Conservation (phyloP, 139 green algal species). For the Closterium sp. region DNA sequence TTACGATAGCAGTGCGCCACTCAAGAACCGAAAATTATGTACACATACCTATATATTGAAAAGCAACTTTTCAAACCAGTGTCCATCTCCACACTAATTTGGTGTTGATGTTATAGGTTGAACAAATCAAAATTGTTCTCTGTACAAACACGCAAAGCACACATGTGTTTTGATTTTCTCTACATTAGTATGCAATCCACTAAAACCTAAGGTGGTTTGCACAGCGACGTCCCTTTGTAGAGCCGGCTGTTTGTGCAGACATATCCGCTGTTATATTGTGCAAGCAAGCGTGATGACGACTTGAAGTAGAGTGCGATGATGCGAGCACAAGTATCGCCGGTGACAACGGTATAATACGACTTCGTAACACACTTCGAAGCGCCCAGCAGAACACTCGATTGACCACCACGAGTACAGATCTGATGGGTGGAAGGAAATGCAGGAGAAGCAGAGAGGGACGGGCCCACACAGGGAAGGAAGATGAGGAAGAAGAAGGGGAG, state of each 20-base stretch:
- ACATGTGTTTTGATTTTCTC: no score
- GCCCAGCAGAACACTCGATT: not conserved
- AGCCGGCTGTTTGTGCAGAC: not conserved
- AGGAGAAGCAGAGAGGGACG: not conserved
- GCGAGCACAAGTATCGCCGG: not conserved
- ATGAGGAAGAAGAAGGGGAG: not conserved
- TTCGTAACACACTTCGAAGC: not conserved
- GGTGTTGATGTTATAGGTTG: no score
- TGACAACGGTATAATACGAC: not conserved
- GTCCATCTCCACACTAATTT: no score
- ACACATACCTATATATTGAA: no score
- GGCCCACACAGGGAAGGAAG: no score
- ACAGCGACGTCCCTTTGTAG: not conserved
- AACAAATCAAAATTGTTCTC: no score
- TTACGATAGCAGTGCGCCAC: no score
- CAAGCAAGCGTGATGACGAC: not conserved
- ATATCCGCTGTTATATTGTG: not conserved
- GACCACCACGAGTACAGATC: not conserved
- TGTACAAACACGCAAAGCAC: no score
- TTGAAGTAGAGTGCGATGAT: not conserved
- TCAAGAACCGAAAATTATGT: no score
- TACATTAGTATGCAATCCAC: no score
- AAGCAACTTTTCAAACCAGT: no score
- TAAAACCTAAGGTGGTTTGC: not conserved
- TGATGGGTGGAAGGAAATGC: not conserved